Evolutionary conservation across 2,329 filamentous ascomycete species (phyloP).

Genomic region (Fusarium mangiferae): DNA sequence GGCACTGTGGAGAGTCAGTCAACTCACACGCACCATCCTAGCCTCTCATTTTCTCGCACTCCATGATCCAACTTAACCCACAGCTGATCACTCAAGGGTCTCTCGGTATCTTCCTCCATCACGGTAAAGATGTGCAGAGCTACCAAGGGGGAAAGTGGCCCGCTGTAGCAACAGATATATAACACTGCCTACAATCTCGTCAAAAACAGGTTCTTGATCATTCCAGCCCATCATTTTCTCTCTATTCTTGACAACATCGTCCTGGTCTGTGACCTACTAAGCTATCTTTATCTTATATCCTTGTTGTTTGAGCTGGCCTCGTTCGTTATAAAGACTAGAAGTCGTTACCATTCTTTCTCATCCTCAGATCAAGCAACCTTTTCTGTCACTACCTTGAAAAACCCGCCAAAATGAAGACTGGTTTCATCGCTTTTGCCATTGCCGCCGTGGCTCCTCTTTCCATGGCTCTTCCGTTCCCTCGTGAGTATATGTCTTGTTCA

Average conservation of each 20-base stretch:
- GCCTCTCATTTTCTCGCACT: not conserved
- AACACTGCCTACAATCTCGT: constrained; percentile 2
- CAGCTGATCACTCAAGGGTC: constrained; percentile 9
- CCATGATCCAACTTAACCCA: not conserved
- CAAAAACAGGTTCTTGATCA: constrained; percentile 9
- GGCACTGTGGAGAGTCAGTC: not conserved
- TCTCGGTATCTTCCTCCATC: constrained; percentile 4
- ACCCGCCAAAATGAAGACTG: constrained; percentile 41
- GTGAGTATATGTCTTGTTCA: constrained; percentile 4
- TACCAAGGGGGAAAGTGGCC: constrained; percentile 9
- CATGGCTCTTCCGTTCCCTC: constrained; percentile 25
- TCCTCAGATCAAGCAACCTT: constrained; percentile 3
- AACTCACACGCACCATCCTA: not conserved
- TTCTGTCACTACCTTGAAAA: constrained; percentile 1
- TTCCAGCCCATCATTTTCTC: constrained; percentile 4
- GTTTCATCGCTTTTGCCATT: constrained; percentile 30
- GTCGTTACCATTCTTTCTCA: not conserved
- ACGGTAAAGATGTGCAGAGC: constrained; percentile 24
- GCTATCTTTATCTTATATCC: constrained; percentile 8
- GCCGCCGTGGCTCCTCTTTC: constrained; percentile 32
- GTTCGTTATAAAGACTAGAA: constrained; percentile 18
- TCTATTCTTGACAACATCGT: constrained; percentile 22
- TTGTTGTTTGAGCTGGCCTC: constrained; percentile 28
- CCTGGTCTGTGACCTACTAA: constrained; percentile 32
- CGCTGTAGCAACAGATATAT: constrained; percentile 17